A percentile compares a stretch with the other conserved stretches of the same genome.
Conservation (phyloP, 176 grass and related monocot genomes). For the Chloris gayana region DNA sequence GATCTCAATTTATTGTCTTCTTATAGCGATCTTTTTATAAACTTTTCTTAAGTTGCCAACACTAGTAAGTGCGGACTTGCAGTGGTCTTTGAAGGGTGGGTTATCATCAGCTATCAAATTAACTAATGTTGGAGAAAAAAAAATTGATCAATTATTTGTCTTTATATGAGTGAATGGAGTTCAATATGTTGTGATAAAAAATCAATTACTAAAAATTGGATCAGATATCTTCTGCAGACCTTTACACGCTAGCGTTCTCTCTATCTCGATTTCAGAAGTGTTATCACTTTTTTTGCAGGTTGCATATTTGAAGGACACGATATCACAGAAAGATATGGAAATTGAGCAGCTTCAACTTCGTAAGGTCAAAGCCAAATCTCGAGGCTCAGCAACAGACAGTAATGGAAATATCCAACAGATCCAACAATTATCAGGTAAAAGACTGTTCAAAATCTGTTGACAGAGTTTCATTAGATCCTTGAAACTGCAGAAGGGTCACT, state of each 20-base stretch:
- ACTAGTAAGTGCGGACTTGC: not conserved
- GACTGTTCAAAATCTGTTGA: conserved; percentile 10
- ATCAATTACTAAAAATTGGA: not conserved
- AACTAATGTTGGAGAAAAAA: conserved; percentile 2
- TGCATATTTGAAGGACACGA: conserved; percentile 83
- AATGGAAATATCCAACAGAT: conserved; percentile 43
- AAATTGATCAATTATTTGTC: not conserved
- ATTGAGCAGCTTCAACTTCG: conserved; percentile 77
- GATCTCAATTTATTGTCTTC: not conserved
- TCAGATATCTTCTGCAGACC: not conserved
- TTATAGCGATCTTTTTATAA: not conserved
- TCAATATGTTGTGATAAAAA: conserved; percentile 6
- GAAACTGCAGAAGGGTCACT: conserved; percentile 38
- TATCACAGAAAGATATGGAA: conserved; percentile 86
- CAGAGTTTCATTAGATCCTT: conserved; percentile 27
- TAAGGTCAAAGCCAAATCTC: conserved; percentile 61
- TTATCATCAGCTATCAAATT: conserved; percentile 8
- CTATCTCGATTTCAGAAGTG: conserved; percentile 25
- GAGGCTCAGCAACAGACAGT: conserved; percentile 44
- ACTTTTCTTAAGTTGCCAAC: not conserved
- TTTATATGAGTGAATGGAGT: conserved; percentile 25
- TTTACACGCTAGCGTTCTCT: conserved; percentile 8
- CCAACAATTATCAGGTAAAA: conserved; percentile 39
- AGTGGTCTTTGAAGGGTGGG: not conserved
- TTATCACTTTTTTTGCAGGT: conserved; percentile 56